A percentile compares a stretch with the other conserved stretches of the same genome.
Evolutionary conservation across 148 eudicot species (phyloP).

Genomic region (Chenopodium album): DNA sequence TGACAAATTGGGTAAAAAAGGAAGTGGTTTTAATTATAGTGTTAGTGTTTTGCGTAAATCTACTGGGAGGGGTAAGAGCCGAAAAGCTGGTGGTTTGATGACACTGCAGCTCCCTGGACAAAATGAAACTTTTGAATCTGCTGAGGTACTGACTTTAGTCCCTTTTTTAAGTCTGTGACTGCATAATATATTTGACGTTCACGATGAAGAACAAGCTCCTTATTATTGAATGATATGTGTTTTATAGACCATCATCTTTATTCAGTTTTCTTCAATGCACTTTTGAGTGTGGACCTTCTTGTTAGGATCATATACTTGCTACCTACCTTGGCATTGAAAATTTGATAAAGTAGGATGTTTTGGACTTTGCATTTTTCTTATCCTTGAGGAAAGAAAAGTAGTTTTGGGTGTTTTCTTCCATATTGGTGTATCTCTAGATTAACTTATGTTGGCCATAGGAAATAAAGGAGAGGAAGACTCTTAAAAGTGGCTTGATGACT

Average conservation of each 20-base stretch:
- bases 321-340: not conserved
- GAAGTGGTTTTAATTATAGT: conserved; percentile 51
- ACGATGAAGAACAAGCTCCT: not conserved
- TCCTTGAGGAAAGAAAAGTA: not conserved
- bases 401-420: not conserved
- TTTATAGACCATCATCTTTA: not conserved
- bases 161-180: not conserved
- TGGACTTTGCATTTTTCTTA: not conserved
- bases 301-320: not conserved
- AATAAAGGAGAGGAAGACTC: not conserved
- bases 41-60: conserved; percentile 85
- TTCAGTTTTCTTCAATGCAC: not conserved
- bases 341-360: not conserved
- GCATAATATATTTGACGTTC: not conserved
- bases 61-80: conserved; percentile 94
- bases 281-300: not conserved
- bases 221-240: not conserved
- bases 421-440: not conserved
- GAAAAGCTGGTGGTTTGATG: conserved; percentile 90
- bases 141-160: conserved; percentile 57
- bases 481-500: not conserved
- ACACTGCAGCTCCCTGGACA: conserved; percentile 72
- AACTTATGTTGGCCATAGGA: not conserved
- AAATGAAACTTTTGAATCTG: conserved; percentile 52
- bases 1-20: conserved; percentile 57